Conservation (phyloP, 768 basidiomycete genomes). For the Hygrocybe punicea region DNA sequence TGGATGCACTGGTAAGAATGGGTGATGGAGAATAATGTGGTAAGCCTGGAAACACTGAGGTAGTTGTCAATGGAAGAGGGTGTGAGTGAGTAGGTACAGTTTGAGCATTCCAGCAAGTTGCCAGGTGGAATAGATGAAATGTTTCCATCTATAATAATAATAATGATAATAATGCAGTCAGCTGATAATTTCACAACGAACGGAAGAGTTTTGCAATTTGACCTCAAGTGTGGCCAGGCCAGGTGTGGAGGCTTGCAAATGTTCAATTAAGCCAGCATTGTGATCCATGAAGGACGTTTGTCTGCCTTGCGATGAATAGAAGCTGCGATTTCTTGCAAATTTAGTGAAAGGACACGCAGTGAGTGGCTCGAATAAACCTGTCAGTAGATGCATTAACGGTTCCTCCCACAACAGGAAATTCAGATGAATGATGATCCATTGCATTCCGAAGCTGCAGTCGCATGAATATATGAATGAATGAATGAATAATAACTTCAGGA, state of each 20-base stretch:
- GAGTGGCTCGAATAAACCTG: constrained; percentile 43
- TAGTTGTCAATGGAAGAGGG: constrained; percentile 43
- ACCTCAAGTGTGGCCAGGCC: constrained; percentile 72
- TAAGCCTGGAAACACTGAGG: constrained; percentile 41
- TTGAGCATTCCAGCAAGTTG: constrained; percentile 57
- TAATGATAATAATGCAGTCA: too few relatives aligned
- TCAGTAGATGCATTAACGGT: constrained; percentile 78
- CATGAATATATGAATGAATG: constrained; percentile 10
- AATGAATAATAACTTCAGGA: constrained; percentile 9
- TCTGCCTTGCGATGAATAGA: constrained; percentile 84
- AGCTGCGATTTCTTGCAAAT: constrained; percentile 41
- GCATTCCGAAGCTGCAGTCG: constrained; percentile 44
- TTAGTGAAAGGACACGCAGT: background rate
- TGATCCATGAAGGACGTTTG: constrained; percentile 77
- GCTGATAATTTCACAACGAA: background rate
- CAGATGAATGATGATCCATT: constrained; percentile 34
- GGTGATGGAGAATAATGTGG: constrained; percentile 26
- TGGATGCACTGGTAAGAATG: constrained; percentile 19
- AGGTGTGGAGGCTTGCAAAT: constrained; percentile 46
- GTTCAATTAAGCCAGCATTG: constrained; percentile 60
- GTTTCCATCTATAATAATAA: constrained; percentile 77
- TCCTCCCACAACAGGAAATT: constrained; percentile 40
- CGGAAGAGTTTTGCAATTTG: background rate
- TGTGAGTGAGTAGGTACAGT: constrained; percentile 18
- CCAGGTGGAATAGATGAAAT: constrained; percentile 77